Percentiles rank a stretch among this genome's conserved stretches.
phyloP scores from a whole-genome alignment of 371 early-diverging fungal species.

The Batkoa obscura region DNA sequence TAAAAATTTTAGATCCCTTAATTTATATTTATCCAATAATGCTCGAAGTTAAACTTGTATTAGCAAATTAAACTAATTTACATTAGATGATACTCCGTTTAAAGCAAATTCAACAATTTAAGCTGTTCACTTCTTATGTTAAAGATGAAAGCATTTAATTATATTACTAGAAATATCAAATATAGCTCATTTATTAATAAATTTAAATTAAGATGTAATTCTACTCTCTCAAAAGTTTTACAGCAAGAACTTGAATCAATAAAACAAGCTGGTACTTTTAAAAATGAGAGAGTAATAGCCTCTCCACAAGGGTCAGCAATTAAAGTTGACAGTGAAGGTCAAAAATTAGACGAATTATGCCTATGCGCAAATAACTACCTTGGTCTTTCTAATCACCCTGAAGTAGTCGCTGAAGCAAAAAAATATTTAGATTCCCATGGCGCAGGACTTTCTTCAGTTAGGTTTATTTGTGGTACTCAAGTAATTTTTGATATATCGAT shows the following conservation, averaged over 20 bases:
- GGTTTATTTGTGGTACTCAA: slow-evolving; percentile 47
- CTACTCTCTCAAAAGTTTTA: slow-evolving; percentile 8
- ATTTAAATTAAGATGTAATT: background rate
- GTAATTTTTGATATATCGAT: background rate
- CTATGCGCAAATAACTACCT: slow-evolving; percentile 47
- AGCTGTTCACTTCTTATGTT: no score
- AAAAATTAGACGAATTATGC: slow-evolving; percentile 17
- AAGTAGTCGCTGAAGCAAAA: slow-evolving; percentile 20
- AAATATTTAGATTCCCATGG: slow-evolving; percentile 26
- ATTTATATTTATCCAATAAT: no score
- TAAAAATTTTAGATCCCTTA: no score
- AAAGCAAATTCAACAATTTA: no score
- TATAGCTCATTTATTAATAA: no score
- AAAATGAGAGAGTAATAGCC: slow-evolving; percentile 30
- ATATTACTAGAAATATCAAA: no score
- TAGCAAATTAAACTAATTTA: no score
- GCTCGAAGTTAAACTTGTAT: no score
- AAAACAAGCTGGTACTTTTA: slow-evolving; percentile 30
- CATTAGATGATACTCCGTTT: no score
- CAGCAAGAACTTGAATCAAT: slow-evolving; percentile 21
- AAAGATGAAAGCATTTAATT: no score
- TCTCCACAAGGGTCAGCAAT: slow-evolving; percentile 26
- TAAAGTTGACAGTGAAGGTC: slow-evolving; percentile 13
- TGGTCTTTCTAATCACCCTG: slow-evolving; percentile 30
- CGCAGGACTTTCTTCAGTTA: slow-evolving; percentile 35